phyloP scores from a whole-genome alignment of 2,329 filamentous ascomycete species.

The Aspergillus novofumigatus region DNA sequence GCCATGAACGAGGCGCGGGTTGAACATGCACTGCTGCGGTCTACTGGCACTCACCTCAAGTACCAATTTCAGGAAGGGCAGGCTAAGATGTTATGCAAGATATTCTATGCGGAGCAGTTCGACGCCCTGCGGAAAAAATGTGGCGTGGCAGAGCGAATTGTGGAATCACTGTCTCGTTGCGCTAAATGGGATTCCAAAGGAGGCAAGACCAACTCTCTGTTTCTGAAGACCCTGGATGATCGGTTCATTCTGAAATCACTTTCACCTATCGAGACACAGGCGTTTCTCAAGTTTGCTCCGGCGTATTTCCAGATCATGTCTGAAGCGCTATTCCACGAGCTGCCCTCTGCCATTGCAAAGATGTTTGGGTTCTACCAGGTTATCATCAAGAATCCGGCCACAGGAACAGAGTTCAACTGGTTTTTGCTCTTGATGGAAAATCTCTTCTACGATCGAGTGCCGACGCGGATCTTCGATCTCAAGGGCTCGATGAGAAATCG shows the following conservation, averaged over 20 bases:
- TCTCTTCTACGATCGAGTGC: conserved; percentile 89
- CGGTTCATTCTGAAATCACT: conserved; percentile 89
- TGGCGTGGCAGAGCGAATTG: conserved; percentile 85
- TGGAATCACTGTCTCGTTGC: conserved; percentile 91
- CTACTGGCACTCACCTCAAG: conserved; percentile 87
- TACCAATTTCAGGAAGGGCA: conserved; percentile 92
- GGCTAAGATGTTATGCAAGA: conserved; percentile 96
- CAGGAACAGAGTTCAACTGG: conserved; percentile 89
- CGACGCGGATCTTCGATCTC: conserved; percentile 87
- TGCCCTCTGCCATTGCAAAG: conserved; percentile 96
- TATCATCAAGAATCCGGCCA: conserved; percentile 89
- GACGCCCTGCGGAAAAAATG: conserved; percentile 91
- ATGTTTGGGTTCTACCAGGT: conserved; percentile 99
- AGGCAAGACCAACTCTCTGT: conserved; percentile 95
- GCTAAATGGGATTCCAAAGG: conserved; percentile 98
- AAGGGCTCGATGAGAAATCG: conserved; percentile 99
- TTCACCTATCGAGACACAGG: conserved; percentile 84
- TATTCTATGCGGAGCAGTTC: conserved; percentile 97
- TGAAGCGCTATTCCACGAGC: conserved; percentile 87
- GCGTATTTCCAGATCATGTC: conserved; percentile 98
- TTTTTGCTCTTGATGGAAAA: conserved; percentile 97
- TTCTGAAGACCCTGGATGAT: conserved; percentile 93
- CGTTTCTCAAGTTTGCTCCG: conserved; percentile 91
- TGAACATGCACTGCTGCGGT: conserved; percentile 77
- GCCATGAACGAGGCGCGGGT: conserved; percentile 64